These are phyloP conservation scores for Anisodus tanguticus DNA, from an alignment of 257 asterid genomes.

Conservation along the genomic window DNA sequence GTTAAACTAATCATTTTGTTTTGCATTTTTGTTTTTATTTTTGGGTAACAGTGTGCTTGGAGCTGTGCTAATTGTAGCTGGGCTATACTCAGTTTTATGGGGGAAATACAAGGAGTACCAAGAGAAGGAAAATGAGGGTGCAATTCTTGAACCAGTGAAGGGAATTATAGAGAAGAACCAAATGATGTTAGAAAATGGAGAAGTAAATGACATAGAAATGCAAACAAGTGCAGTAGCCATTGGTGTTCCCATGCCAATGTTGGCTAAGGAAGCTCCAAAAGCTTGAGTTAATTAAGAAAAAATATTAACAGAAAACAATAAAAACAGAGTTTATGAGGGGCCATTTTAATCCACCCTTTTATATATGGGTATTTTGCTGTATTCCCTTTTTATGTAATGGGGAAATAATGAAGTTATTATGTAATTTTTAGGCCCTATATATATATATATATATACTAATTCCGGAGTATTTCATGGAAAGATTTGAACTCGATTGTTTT, in stretches of 20 bases:
- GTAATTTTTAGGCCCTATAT: neutral
- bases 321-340: neutral
- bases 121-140: conserved; percentile 46
- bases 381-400: neutral
- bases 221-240: conserved; percentile 15
- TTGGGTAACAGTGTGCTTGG: conserved; percentile 53
- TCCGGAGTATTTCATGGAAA: neutral
- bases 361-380: neutral
- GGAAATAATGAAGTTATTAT: neutral
- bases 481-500: no score
- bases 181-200: conserved; percentile 16
- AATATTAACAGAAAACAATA: neutral
- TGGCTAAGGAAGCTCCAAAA: conserved; percentile 25
- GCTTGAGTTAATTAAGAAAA: conserved; percentile 4
- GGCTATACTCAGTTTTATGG: conserved; percentile 61
- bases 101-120: conserved; percentile 60
- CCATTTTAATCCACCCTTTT: neutral
- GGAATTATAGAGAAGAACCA: conserved; percentile 23
- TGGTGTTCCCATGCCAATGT: neutral
- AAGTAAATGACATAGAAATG: conserved; percentile 36
- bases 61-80: conserved; percentile 56
- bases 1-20: neutral
- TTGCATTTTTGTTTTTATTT: neutral
- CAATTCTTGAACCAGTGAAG: conserved; percentile 41
- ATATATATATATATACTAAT: neutral